A percentile compares a stretch with the other conserved stretches of the same genome.
Conservation (phyloP, 768 basidiomycete genomes). For the Rhodotorula taiwanensis region DNA sequence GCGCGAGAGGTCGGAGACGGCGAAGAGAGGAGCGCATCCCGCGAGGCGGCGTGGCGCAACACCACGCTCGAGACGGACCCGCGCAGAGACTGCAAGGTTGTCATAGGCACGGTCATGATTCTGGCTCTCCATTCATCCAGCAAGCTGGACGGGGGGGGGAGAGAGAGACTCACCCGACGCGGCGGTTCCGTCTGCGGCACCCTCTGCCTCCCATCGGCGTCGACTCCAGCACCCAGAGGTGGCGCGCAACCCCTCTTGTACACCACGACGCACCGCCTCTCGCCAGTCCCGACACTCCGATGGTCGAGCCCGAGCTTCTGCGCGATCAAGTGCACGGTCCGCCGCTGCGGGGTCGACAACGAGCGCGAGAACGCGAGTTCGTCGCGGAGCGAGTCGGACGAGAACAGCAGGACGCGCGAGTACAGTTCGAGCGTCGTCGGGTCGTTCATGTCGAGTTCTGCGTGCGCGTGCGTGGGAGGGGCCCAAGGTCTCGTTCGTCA, state of each 20-base stretch:
- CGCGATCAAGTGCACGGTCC: constrained; percentile 91
- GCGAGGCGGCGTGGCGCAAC: constrained; percentile 4
- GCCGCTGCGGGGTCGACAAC: constrained; percentile 72
- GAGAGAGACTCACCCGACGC: neutral
- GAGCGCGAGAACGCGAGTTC: constrained; percentile 93
- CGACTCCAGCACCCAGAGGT: neutral
- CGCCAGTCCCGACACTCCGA: constrained; percentile 85
- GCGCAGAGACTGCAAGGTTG: constrained; percentile 3
- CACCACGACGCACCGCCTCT: constrained; percentile 87
- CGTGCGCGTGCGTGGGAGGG: neutral
- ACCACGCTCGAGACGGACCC: constrained; percentile 10
- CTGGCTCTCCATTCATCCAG: no score
- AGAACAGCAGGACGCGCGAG: constrained; percentile 90
- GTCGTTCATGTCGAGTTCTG: constrained; percentile 90
- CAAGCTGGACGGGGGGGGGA: accelerated
- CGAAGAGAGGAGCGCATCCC: constrained; percentile 44
- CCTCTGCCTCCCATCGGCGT: neutral
- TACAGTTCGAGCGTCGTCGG: constrained; percentile 94
- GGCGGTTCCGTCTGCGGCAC: neutral
- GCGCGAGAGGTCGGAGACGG: no score
- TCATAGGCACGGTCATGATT: no score
- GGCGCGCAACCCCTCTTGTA: constrained; percentile 47
- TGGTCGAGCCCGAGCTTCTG: constrained; percentile 94
- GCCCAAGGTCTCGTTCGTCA: no score
- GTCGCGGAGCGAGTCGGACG: constrained; percentile 93